phyloP scores from a whole-genome alignment of 2,329 filamentous ascomycete genomes.

The Periconia digitata region DNA sequence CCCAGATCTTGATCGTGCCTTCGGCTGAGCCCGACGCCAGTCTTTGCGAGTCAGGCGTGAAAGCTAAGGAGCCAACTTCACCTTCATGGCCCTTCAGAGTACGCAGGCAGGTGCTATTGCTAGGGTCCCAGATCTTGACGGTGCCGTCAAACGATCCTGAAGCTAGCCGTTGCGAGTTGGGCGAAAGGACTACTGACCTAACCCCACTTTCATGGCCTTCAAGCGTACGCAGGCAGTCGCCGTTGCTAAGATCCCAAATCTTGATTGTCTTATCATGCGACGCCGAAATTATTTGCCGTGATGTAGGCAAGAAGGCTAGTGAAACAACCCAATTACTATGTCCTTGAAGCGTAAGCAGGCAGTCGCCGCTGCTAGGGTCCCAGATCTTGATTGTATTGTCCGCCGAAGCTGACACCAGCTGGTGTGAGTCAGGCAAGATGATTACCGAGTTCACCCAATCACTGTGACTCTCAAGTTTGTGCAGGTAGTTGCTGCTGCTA shows the following conservation, averaged over 20 bases:
- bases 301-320: not conserved
- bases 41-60: slow-evolving; percentile 44
- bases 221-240: not conserved
- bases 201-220: no score
- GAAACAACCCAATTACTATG: not conserved
- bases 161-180: slow-evolving; percentile 10
- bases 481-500: slow-evolving; percentile 9
- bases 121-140: slow-evolving; percentile 19
- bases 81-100: slow-evolving; percentile 8
- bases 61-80: not conserved
- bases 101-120: slow-evolving; percentile 10
- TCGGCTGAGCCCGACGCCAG: slow-evolving; percentile 90
- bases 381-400: slow-evolving; percentile 95
- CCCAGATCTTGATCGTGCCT: slow-evolving; percentile 94
- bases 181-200: slow-evolving; percentile 14
- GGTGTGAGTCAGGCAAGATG: slow-evolving; percentile 19
- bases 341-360: no score
- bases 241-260: not conserved
- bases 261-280: not conserved
- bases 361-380: no score
- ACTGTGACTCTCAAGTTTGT: slow-evolving; percentile 8
- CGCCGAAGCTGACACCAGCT: slow-evolving; percentile 86
- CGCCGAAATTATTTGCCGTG: not conserved
- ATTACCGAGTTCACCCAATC: not conserved
- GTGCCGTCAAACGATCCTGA: slow-evolving; percentile 16